A percentile compares a stretch with the other conserved stretches of the same genome.
These are phyloP conservation scores for Elsinoe fawcettii DNA, from an alignment of 2,329 filamentous ascomycete species.

Conservation along the genomic window DNA sequence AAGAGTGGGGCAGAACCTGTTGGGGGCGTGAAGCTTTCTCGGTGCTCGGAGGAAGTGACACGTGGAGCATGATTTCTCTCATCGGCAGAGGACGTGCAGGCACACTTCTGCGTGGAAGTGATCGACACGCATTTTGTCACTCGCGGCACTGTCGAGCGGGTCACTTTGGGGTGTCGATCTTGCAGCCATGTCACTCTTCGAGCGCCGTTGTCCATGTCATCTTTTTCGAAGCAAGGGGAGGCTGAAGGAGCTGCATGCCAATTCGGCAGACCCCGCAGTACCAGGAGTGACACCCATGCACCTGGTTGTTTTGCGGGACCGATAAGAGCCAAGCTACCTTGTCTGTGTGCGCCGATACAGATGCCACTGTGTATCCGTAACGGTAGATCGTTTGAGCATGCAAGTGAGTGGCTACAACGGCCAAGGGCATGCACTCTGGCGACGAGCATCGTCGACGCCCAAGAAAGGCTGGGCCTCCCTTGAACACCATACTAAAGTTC, in stretches of 20 bases:
- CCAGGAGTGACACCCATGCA: not conserved
- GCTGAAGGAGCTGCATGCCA: not conserved
- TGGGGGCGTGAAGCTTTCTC: not conserved
- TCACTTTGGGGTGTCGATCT: not conserved
- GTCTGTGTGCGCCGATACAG: not conserved
- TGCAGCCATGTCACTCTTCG: not conserved
- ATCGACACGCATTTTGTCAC: not conserved
- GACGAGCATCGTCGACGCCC: not conserved
- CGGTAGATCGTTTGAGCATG: not conserved
- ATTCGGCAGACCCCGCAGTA: conserved; percentile 2
- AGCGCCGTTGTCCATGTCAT: not conserved
- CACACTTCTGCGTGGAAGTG: not conserved
- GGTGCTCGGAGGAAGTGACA: conserved; percentile 4
- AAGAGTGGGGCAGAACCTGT: not conserved
- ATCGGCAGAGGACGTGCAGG: not conserved
- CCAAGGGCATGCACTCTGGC: not conserved
- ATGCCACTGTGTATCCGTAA: not conserved
- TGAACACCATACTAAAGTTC: no score
- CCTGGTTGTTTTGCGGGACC: conserved; percentile 10
- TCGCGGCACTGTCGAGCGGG: not conserved
- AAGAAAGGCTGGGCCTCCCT: not conserved
- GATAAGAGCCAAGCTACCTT: not conserved
- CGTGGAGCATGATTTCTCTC: not conserved
- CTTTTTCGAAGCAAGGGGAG: not conserved
- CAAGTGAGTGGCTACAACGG: not conserved